phyloP scores from a whole-genome alignment of 75 land plant genomes.

The Azolla pinnata region DNA sequence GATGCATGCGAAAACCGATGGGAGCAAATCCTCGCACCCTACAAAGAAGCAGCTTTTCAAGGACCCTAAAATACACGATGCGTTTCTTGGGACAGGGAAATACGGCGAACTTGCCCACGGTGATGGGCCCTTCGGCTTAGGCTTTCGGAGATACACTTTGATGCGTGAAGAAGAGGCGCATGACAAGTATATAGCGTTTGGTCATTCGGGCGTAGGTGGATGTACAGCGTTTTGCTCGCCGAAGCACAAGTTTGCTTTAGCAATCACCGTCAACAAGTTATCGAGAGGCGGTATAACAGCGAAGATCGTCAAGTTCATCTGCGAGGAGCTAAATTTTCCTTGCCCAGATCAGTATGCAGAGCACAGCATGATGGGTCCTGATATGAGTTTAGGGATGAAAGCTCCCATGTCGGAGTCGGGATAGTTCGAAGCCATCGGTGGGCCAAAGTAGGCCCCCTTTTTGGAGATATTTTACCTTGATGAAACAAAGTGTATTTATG shows the following conservation, averaged over 20 bases:
- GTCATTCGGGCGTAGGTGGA: constrained; percentile 91
- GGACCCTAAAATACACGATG: constrained; percentile 54
- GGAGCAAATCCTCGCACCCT: neutral
- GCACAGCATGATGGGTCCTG: constrained; percentile 31
- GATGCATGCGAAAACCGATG: neutral
- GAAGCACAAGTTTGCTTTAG: constrained; percentile 57
- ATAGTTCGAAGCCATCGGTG: too few relatives aligned
- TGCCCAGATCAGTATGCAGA: constrained; percentile 45
- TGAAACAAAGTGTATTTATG: too few relatives aligned
- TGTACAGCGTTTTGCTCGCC: constrained; percentile 77
- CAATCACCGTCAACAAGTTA: constrained; percentile 83
- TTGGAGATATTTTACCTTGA: too few relatives aligned
- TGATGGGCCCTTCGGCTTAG: constrained; percentile 70
- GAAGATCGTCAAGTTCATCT: constrained; percentile 55
- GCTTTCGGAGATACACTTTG: constrained; percentile 44
- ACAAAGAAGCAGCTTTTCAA: constrained; percentile 27
- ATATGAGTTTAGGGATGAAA: constrained; percentile 27
- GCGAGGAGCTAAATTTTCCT: constrained; percentile 58
- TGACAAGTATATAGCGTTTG: constrained; percentile 43
- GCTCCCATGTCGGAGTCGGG: too few relatives aligned
- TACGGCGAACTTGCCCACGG: constrained; percentile 31
- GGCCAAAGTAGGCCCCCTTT: too few relatives aligned
- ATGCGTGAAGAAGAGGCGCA: constrained; percentile 20
- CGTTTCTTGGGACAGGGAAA: constrained; percentile 63
- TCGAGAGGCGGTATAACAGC: constrained; percentile 61